Evolutionary conservation across 169 alveolate genomes (phyloP), one percentile per base, ranked within the genome.

Genomic region (Pseudocohnilembus persalinus): DNA sequence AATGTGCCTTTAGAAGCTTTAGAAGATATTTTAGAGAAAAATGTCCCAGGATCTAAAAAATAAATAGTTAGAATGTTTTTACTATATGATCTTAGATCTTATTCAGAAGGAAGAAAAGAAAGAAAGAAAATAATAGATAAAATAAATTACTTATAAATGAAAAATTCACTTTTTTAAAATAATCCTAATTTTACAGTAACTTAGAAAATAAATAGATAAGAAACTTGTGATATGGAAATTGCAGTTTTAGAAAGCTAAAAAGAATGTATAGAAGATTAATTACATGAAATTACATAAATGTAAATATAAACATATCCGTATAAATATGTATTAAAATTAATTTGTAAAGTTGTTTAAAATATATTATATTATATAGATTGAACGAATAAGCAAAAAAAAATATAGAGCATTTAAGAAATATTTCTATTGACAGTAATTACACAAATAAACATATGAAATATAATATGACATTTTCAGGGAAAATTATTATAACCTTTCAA

Each of bases 401-500:
- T 20, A 49, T 49, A 49, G 68, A 49, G 20, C 68, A 49, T 49
- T 20, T 49, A 49, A 49, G 68, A 49, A 49, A 49, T 49, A 49
- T 49, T 11, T 11, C 26, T 20, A 49, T 49, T 11, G 68, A 49
- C 20, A 49, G 68, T 20, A 49, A 49, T 20, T 49, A 49, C 20
- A 49, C 68, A 11, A 20, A 49, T 49, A 11, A 49, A 20, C 68
- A 49, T 49, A 49, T 49, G 68, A 49, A 20, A 49, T 49, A 11
- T 49, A 77, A 77, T 1, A 0, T 77, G 30, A 34, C n/a, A 34
- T 77, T 77, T 34, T 77, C 82, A 0, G 15, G 63, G n/a, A 77
- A 68, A 77, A 68, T 68, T 27, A 77, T 77, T 32, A 77, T 77
- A 31, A 77, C 82, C 28, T 77, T 77, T 34, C 30, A 77, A 15